Conservation (phyloP, 495 filamentous ascomycete species). For the Tuber calosporum region DNA sequence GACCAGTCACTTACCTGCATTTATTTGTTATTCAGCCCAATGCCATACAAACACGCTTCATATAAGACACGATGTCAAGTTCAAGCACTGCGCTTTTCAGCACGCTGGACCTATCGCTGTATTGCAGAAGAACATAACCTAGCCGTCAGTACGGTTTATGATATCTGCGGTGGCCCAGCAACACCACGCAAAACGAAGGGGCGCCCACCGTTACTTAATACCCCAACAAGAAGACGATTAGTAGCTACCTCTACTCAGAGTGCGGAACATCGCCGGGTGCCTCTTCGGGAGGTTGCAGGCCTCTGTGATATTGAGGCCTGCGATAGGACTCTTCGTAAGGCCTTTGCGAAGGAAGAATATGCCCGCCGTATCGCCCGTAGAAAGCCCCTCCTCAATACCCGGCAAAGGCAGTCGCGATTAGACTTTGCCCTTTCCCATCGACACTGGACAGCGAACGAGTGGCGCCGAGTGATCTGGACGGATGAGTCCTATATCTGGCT, state of each 20-base stretch:
- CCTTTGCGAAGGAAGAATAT: neutral
- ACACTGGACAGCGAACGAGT: constrained; percentile 4
- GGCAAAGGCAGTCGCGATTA: neutral
- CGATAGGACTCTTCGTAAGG: neutral
- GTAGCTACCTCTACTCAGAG: neutral
- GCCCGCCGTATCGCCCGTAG: neutral
- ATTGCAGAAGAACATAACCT: constrained; percentile 9
- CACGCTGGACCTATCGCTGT: neutral
- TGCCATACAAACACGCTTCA: neutral
- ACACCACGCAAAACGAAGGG: constrained; percentile 6
- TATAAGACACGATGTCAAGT: constrained; percentile 5
- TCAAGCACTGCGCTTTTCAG: neutral
- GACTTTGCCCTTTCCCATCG: neutral
- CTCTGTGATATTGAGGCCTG: neutral
- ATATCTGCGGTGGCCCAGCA: no score
- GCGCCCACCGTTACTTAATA: neutral
- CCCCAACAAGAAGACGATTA: neutral
- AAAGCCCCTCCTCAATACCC: neutral
- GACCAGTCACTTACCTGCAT: no score
- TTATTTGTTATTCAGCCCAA: no score
- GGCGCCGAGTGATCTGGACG: constrained; percentile 9
- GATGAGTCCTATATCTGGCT: constrained; percentile 18
- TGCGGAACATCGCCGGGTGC: neutral
- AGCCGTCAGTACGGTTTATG: neutral
- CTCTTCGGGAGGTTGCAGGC: neutral